A percentile compares a stretch with the other conserved stretches of the same genome.
Evolutionary conservation across 352 stramenopile genomes (phyloP).

Genomic region (Thraustochytrium sp.): DNA sequence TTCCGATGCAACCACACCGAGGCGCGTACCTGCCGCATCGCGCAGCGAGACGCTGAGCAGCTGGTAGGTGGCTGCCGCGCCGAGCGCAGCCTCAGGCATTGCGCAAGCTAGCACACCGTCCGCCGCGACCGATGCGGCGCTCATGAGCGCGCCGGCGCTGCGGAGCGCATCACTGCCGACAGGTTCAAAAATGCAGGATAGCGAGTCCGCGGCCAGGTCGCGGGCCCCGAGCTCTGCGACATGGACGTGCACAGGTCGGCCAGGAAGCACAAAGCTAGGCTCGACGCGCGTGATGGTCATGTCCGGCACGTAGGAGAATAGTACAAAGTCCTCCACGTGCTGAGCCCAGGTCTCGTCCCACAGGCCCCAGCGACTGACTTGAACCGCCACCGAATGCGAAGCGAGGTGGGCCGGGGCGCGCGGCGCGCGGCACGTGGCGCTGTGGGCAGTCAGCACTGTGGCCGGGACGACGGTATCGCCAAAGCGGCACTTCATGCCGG

Average conservation of each 20-base stretch:
- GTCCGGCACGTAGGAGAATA: not conserved
- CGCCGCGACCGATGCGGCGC: too few relatives aligned
- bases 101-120: too few relatives aligned
- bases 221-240: too few relatives aligned
- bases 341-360: conserved; percentile 2
- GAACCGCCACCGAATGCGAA: not conserved
- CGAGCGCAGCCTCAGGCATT: too few relatives aligned
- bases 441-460: not conserved
- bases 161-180: too few relatives aligned
- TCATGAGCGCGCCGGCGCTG: too few relatives aligned
- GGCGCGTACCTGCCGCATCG: too few relatives aligned
- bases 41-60: too few relatives aligned
- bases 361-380: not conserved
- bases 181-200: too few relatives aligned
- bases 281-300: not conserved
- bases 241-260: not conserved
- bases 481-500: not conserved
- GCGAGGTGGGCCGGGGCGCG: not conserved
- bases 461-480: not conserved
- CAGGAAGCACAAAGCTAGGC: not conserved
- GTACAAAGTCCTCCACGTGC: not conserved
- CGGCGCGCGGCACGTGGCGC: not conserved
- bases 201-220: too few relatives aligned
- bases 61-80: too few relatives aligned
- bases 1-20: too few relatives aligned